These are phyloP conservation scores for Penicillium egyptiacum DNA, from an alignment of 495 filamentous ascomycete genomes.

Conservation along the genomic window DNA sequence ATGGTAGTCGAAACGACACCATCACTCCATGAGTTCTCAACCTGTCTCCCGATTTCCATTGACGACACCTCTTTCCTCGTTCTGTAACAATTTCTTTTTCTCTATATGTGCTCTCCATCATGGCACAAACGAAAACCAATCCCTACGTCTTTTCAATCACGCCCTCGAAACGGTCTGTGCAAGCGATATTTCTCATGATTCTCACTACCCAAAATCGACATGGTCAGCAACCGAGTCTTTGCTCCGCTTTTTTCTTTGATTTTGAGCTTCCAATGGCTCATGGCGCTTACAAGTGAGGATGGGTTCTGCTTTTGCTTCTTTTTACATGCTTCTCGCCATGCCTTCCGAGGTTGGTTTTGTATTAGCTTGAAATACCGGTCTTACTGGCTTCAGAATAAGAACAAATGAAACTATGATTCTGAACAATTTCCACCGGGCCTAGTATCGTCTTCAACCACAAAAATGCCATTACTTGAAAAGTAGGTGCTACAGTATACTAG, in stretches of 20 bases:
- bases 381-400: conserved; percentile 13
- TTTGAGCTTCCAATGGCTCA: conserved; percentile 18
- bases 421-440: background rate
- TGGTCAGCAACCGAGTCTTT: conserved; percentile 7
- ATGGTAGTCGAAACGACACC: conserved; percentile 60
- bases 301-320: conserved; percentile 11
- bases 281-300: conserved; percentile 20
- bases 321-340: conserved; percentile 4
- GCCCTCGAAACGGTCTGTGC: conserved; percentile 19
- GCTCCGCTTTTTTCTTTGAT: conserved; percentile 5
- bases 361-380: conserved; percentile 24
- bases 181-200: conserved; percentile 24
- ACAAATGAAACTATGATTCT: conserved; percentile 13
- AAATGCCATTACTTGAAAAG: background rate
- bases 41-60: conserved; percentile 1
- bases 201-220: conserved; percentile 14
- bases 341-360: conserved; percentile 14
- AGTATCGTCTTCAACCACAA: background rate
- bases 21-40: background rate
- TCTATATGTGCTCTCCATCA: conserved; percentile 4
- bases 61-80: conserved; percentile 13
- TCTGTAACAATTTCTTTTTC: conserved; percentile 20
- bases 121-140: conserved; percentile 20
- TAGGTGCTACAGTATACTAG: background rate
- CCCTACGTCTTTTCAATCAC: conserved; percentile 10